Evolutionary conservation across 495 filamentous ascomycete genomes (phyloP).

Genomic region (Penicillium malachiteum): DNA sequence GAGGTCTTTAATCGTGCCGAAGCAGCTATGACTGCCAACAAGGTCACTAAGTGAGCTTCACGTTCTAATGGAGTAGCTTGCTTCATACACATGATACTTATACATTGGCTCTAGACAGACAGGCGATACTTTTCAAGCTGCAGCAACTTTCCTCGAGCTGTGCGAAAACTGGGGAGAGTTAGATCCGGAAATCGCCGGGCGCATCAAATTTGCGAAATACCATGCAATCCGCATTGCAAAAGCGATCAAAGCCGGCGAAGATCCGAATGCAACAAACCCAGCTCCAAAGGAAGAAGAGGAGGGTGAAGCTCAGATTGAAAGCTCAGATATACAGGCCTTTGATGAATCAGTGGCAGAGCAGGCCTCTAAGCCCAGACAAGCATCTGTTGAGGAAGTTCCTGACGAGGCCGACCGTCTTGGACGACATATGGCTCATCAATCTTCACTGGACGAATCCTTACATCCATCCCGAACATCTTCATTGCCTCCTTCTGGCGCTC

Average conservation of each 20-base stretch:
- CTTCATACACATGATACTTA: slow-evolving; percentile 7
- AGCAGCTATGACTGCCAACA: slow-evolving; percentile 75
- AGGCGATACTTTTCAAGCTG: slow-evolving; percentile 87
- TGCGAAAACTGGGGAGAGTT: slow-evolving; percentile 75
- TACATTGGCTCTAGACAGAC: slow-evolving; percentile 64
- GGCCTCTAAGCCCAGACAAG: slow-evolving; percentile 45
- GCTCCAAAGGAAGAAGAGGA: slow-evolving; percentile 46
- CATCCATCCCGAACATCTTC: slow-evolving; percentile 52
- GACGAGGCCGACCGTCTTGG: slow-evolving; percentile 47
- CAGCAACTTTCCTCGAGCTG: slow-evolving; percentile 87
- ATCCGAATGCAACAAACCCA: slow-evolving; percentile 90
- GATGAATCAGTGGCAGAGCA: slow-evolving; percentile 35
- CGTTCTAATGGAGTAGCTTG: no score
- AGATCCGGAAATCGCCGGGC: slow-evolving; percentile 75
- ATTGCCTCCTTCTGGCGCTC: slow-evolving; percentile 30
- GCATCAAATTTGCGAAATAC: slow-evolving; percentile 95
- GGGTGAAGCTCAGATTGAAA: slow-evolving; percentile 22
- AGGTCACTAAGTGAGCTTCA: slow-evolving; percentile 69
- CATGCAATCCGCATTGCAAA: slow-evolving; percentile 89
- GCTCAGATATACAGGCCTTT: slow-evolving; percentile 51
- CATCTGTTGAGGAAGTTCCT: slow-evolving; percentile 56
- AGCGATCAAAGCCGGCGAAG: slow-evolving; percentile 85
- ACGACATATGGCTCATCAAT: slow-evolving; percentile 34
- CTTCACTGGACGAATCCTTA: slow-evolving; percentile 47
- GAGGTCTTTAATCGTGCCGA: slow-evolving; percentile 85